These are phyloP conservation scores for Prunus davidiana DNA, from an alignment of 306 rosid species.

Conservation along the genomic window DNA sequence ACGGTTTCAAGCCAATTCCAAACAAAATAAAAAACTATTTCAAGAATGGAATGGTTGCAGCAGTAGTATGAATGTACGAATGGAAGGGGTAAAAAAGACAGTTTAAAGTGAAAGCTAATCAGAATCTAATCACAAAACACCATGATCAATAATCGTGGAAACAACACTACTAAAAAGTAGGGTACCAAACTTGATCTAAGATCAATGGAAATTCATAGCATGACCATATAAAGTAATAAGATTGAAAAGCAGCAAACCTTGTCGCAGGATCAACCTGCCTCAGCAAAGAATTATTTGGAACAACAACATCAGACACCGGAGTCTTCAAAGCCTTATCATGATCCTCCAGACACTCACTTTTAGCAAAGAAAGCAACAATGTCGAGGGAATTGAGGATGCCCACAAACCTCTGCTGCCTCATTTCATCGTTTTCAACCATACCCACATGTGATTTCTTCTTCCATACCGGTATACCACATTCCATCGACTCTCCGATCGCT, in stretches of 20 bases:
- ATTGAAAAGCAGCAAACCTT: slow-evolving; percentile 30
- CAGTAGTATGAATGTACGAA: not conserved
- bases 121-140: not conserved
- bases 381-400: slow-evolving; percentile 89
- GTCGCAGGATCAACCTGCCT: slow-evolving; percentile 90
- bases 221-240: not conserved
- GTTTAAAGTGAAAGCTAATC: not conserved
- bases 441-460: slow-evolving; percentile 57
- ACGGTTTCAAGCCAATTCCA: not conserved
- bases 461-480: slow-evolving; percentile 85
- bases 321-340: slow-evolving; percentile 77
- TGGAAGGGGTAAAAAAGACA: not conserved
- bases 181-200: not conserved
- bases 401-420: slow-evolving; percentile 86
- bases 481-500: slow-evolving; percentile 82
- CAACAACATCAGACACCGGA: slow-evolving; percentile 66
- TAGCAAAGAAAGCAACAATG: slow-evolving; percentile 83
- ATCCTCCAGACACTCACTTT: slow-evolving; percentile 61
- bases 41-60: not conserved
- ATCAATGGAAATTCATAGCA: not conserved
- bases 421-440: slow-evolving; percentile 61
- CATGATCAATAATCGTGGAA: not conserved
- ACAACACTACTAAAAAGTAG: not conserved
- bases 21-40: no score
- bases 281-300: slow-evolving; percentile 54